Evolutionary conservation across 768 basidiomycete genomes (phyloP), one percentile per base, ranked within the genome.

Genomic region (Sporobolomyces roseus): DNA sequence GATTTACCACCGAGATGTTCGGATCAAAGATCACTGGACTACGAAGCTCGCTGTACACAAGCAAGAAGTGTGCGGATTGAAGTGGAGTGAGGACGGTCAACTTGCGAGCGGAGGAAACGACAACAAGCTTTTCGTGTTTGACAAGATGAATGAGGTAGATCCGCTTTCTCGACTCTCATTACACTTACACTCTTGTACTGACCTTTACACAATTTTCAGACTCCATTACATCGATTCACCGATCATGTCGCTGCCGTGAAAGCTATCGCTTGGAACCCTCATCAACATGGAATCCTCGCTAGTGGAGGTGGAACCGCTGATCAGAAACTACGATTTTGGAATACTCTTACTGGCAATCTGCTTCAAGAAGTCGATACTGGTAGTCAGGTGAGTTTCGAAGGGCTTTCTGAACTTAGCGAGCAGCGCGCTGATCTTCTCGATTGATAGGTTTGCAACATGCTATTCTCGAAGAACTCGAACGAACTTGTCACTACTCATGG

Each of bases 291-390:
- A 2, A 84, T 97, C 3, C 80, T 98, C 38, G 96, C 94, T 1
- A 92, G 90, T 10, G 96, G 96, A 8, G 94, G 94, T 14, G 96
- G 94, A 12, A 99, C 94, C n/a, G 93, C 96, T 74, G 96, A 98
- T 78, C 94, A 93, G 79, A 94, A 93, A 77, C 93, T 99, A 51
- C 83, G 93, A 66, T 97, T 96, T 77, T 99, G 96, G 94, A 98
- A 99, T 77, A 90, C 89, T 10, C 81, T 85, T 41, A 91, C 86
- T 61, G 96, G 94, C 35, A 85, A 83, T 29, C 84, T 94, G 85
- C 81, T 96, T 66, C 71, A 65, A 41, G 88, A 92, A 77, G 82
- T 93, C 54, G 93, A 98, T 78, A 98, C 96, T 0, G 96, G 96
- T 6, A 91, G 89, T 70, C 94, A 99, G 84, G 93, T 94, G 66